Evolutionary conservation across 345 rosid species (phyloP).

Genomic region (Populus simonii): DNA sequence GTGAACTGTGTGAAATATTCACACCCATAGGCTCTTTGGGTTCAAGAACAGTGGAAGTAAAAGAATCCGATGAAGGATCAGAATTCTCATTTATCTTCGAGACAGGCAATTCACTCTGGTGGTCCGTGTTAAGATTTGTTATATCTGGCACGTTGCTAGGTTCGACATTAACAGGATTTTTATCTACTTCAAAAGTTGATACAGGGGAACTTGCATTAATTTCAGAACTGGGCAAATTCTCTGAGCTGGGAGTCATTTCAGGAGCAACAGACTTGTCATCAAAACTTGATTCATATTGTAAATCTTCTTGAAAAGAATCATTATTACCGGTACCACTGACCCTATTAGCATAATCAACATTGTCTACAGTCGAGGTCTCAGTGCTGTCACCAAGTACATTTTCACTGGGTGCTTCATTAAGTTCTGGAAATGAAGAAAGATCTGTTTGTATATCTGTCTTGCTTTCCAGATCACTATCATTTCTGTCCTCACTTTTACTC

Average conservation of each 20-base stretch:
- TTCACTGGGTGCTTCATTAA: constrained; percentile 34
- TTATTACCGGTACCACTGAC: constrained; percentile 25
- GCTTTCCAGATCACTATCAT: constrained; percentile 27
- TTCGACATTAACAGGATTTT: constrained; percentile 29
- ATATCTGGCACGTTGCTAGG: constrained; percentile 24
- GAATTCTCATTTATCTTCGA: constrained; percentile 26
- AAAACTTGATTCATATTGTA: constrained; percentile 30
- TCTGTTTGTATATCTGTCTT: constrained; percentile 31
- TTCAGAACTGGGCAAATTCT: constrained; percentile 34
- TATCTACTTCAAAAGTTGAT: constrained; percentile 34
- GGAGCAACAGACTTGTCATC: constrained; percentile 34
- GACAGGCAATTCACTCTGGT: constrained; percentile 23
- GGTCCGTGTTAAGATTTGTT: constrained; percentile 24
- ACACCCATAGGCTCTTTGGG: constrained; percentile 28
- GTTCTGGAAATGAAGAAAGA: constrained; percentile 34
- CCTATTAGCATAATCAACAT: constrained; percentile 22
- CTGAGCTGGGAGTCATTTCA: constrained; percentile 33
- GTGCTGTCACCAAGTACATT: constrained; percentile 25
- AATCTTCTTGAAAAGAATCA: constrained; percentile 28
- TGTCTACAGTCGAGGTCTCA: constrained; percentile 22
- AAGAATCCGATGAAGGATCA: constrained; percentile 19
- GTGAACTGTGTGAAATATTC: constrained; percentile 36
- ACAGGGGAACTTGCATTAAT: constrained; percentile 15
- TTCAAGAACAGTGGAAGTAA: constrained; percentile 20
- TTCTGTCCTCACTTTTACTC: constrained; percentile 26